Conservation (phyloP, 805 yeast genomes). For the Ogataea methylovora region DNA sequence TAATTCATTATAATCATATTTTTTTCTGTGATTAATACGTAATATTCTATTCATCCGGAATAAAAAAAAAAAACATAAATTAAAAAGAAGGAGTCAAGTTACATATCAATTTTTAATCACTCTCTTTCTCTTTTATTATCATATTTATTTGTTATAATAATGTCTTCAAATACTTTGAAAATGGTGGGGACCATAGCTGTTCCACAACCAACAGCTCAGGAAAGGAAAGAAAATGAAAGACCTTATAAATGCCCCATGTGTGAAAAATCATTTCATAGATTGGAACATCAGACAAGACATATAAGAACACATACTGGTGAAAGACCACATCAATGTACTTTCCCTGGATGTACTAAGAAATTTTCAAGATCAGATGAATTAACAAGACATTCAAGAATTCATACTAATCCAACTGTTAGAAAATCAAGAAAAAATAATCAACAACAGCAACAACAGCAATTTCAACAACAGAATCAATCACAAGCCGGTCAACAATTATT, state of each 20-base stretch:
- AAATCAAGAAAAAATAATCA: conserved; percentile 4
- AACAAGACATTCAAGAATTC: conserved; percentile 80
- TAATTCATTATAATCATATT: too few species aligned
- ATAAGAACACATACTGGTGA: conserved; percentile 92
- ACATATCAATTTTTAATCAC: too few species aligned
- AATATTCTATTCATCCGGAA: too few species aligned
- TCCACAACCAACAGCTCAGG: too few species aligned
- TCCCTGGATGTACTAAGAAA: conserved; percentile 76
- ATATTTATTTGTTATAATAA: too few species aligned
- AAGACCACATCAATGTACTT: conserved; percentile 80
- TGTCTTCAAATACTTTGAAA: too few species aligned
- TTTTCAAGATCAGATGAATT: conserved; percentile 80
- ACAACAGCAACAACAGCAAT: conserved; percentile 8
- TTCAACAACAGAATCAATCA: conserved; percentile 2
- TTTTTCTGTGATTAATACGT: too few species aligned
- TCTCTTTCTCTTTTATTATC: too few species aligned
- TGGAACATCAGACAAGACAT: conserved; percentile 89
- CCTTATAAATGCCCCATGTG: conserved; percentile 86
- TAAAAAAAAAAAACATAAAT: too few species aligned
- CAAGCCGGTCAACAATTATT: conserved; percentile 7
- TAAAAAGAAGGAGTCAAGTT: too few species aligned
- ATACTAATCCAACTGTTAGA: conserved; percentile 41
- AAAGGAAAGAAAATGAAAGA: conserved; percentile 29
- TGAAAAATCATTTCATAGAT: conserved; percentile 76
- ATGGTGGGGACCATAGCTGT: too few species aligned